phyloP scores from a whole-genome alignment of 257 asterid species.

The Solanum virginianum region DNA sequence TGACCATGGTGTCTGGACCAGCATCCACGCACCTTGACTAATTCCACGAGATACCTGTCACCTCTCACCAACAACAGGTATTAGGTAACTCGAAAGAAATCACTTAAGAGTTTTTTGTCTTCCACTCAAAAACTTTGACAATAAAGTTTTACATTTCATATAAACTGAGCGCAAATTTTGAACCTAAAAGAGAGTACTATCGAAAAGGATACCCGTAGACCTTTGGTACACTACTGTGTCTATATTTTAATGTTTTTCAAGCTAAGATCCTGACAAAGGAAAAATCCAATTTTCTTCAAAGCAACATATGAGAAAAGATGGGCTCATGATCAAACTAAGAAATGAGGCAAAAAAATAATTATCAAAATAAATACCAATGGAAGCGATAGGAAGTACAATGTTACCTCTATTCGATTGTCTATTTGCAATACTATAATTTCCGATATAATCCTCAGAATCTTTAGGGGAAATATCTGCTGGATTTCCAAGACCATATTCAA shows the following conservation, averaged over 20 bases:
- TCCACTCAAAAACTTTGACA: background rate
- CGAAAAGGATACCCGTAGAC: background rate
- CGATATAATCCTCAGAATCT: conserved; percentile 30
- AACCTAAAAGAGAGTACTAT: background rate
- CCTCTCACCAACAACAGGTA: too few relatives aligned
- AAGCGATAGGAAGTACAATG: background rate
- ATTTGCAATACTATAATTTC: conserved; percentile 33
- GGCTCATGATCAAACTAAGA: background rate
- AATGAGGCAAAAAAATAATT: background rate
- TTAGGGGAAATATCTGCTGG: conserved; percentile 25
- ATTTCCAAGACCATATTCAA: conserved; percentile 38
- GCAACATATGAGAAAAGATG: background rate
- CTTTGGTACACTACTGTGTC: background rate
- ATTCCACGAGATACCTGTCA: too few relatives aligned
- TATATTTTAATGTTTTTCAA: background rate
- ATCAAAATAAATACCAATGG: background rate
- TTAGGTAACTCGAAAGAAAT: background rate
- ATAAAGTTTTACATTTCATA: background rate
- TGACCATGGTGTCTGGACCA: too few relatives aligned
- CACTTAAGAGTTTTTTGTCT: background rate
- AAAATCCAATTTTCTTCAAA: background rate
- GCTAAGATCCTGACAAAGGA: background rate
- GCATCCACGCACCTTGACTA: too few relatives aligned
- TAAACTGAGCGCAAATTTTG: background rate
- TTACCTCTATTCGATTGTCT: conserved; percentile 77